A percentile compares a stretch with the other conserved stretches of the same genome.
Evolutionary conservation across 1,139 yeast genomes (phyloP).

Genomic region (Candida frijolesensis): DNA sequence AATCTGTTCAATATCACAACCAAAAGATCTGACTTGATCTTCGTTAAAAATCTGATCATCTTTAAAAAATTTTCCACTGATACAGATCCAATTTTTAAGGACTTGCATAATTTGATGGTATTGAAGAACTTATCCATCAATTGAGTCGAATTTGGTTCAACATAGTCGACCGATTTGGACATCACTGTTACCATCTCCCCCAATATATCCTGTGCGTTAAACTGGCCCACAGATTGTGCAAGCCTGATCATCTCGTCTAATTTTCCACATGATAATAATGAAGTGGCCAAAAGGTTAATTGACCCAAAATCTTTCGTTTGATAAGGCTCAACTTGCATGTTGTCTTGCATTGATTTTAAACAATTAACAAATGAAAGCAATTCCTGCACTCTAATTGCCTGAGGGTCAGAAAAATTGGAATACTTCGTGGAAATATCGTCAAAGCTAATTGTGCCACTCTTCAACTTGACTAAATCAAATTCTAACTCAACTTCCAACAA

Average conservation of each 20-base stretch:
- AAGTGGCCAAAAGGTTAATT: conserved; percentile 11
- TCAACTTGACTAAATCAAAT: conserved; percentile 10
- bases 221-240: conserved; percentile 14
- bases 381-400: conserved; percentile 20
- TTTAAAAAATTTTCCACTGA: conserved; percentile 26
- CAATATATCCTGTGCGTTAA: conserved; percentile 9
- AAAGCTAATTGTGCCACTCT: conserved; percentile 15
- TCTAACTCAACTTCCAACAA: conserved; percentile 16
- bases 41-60: conserved; percentile 31
- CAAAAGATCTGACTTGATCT: conserved; percentile 27
- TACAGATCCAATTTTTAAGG: conserved; percentile 21
- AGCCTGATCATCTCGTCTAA: conserved; percentile 20
- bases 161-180: not conserved
- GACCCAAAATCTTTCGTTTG: conserved; percentile 10
- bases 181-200: conserved; percentile 7
- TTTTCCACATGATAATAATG: conserved; percentile 14
- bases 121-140: conserved; percentile 13
- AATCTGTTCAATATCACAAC: conserved; percentile 33
- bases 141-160: conserved; percentile 1
- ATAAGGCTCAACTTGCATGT: conserved; percentile 1
- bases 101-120: conserved; percentile 23
- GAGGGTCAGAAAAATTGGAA: conserved; percentile 12
- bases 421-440: conserved; percentile 21
- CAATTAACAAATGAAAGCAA: conserved; percentile 24
- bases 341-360: conserved; percentile 19